Base-by-base conservation (phyloP, 768 basidiomycete species). In the Dentipellis sp. region DNA sequence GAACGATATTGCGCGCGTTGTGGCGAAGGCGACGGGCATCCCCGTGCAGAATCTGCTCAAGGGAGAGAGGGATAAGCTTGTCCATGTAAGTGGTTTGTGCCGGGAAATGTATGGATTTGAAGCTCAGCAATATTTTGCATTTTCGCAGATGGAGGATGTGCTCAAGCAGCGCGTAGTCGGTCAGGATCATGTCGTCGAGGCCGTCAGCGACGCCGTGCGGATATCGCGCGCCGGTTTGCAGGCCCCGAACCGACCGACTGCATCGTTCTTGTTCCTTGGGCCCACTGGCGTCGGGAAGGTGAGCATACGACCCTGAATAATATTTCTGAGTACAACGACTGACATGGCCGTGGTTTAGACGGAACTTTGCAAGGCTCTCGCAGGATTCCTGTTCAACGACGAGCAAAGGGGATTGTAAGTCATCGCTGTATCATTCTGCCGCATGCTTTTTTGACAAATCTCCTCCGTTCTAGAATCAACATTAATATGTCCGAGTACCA, bases 401-500 rank as follows among this genome's bases (percentile, higher is more conserved):
- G 91, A 94, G 65, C 83, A 87, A 56, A 75, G 88, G 45, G 93
- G 90, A 10, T 65, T 95, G 90, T 91, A 64, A 70, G 82, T 76
- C 5, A 4, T 22, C n/a, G 35, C 23, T 29, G 29, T 3, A 22
- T 46, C 56, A 36, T 14, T 57, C 35, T 23, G 7, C 10, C 21
- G 50, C 23, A 10, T 17, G 4, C 37, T 7, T 7, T 52, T 19
- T 0, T 36, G 49, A 57, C 42, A 34, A 52, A 23, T 10, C 45
- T 23, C n/a, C 57, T 55, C 12, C 38, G n/a, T 51, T 11, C 51
- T 58, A 90, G 87, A 54, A 91, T 94, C 60, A 89, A 86, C 57
- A 91, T 95, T 66, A 94, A 97, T 62, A 94, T 95, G 91, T 88
- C 89, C n/a, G 91, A 97, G 79, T 97, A 88, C 64, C 89, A 91